Conservation (phyloP, 495 filamentous ascomycete genomes). For the Podospora fimiseda region DNA sequence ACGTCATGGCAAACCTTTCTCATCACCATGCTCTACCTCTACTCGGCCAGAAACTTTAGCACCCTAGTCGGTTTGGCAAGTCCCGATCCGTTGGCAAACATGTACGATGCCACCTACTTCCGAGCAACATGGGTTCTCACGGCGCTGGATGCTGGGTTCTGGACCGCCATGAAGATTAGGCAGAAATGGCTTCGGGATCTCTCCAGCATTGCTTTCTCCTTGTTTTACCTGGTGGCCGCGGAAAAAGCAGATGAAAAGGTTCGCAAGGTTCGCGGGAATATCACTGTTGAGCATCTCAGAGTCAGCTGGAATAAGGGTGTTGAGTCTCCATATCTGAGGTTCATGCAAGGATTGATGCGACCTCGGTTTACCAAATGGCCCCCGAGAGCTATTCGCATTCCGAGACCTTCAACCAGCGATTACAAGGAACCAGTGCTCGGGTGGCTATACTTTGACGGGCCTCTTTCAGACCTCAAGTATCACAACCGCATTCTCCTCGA, state of each 20-base stretch:
- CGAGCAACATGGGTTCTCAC: constrained; percentile 96
- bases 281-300: constrained; percentile 87
- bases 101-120: constrained; percentile 93
- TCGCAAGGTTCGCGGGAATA: constrained; percentile 74
- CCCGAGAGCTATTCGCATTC: constrained; percentile 76
- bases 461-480: constrained; percentile 65
- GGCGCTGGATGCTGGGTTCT: constrained; percentile 91
- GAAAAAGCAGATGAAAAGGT: constrained; percentile 96
- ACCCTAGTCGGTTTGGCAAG: constrained; percentile 86
- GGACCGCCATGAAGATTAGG: constrained; percentile 91
- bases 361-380: constrained; percentile 73
- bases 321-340: constrained; percentile 67
- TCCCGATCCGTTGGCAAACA: constrained; percentile 88
- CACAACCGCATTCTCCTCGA: constrained; percentile 80
- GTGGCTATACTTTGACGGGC: constrained; percentile 94
- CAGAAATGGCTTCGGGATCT: constrained; percentile 78
- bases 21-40: constrained; percentile 84
- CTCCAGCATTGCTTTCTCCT: constrained; percentile 70
- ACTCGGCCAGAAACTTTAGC: constrained; percentile 84
- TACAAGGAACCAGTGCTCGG: constrained; percentile 77
- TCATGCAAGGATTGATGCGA: constrained; percentile 61
- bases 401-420: constrained; percentile 65
- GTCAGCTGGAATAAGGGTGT: constrained; percentile 92
- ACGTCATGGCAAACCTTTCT: constrained; percentile 87
- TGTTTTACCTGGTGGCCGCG: constrained; percentile 87